Evolutionary conservation across 345 rosid genomes (phyloP), one percentile per base, ranked within the genome.

Genomic region (Gossypium bickii): DNA sequence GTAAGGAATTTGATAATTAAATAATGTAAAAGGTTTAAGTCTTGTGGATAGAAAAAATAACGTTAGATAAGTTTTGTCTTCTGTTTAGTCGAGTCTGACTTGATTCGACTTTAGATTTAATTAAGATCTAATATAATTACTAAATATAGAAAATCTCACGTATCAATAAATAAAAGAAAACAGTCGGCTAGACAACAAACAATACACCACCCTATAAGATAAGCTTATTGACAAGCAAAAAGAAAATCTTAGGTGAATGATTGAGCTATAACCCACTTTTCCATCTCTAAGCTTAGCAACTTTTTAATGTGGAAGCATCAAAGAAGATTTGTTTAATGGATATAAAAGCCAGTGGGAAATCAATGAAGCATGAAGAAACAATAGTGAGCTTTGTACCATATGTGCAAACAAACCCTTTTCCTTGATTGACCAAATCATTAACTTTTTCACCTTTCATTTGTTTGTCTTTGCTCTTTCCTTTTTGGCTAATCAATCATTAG

Each of bases 181-280:
- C 86, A 75, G 72, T 78, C 75, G 62, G 70, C 70, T 74, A 67
- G 63, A 73, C 87, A 59, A 45, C 77, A 83, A 82, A 67, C 59
- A n/a, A 12, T 22, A 58, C 34, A 58, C 62, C 34, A 58, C 17
- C 62, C 62, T 58, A 10, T 58, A 58, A 4, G 62, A 58, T 58
- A 59, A 12, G 63, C 38, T 59, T 59, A 4, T 25, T 59, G 38
- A 24, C 17, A 25, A 25, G 60, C 9, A 76, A 75, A 76, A 75
- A 79, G 78, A 34, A 74, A 34, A 38, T 63, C 27, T 75, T 72
- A 44, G 66, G 67, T 67, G 70, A 73, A 85, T 75, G 59, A 74
- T 69, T 75, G 67, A 38, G 75, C 67, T 52, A 10, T 9, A 53
- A 74, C 68, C 47, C 48, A 70, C n/a, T 43, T 73, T 48, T 16